Percentiles rank a stretch among this genome's conserved stretches.
These are phyloP conservation scores for Teratosphaeria nubilosa DNA, from an alignment of 2,329 filamentous ascomycete genomes.

Conservation along the genomic window DNA sequence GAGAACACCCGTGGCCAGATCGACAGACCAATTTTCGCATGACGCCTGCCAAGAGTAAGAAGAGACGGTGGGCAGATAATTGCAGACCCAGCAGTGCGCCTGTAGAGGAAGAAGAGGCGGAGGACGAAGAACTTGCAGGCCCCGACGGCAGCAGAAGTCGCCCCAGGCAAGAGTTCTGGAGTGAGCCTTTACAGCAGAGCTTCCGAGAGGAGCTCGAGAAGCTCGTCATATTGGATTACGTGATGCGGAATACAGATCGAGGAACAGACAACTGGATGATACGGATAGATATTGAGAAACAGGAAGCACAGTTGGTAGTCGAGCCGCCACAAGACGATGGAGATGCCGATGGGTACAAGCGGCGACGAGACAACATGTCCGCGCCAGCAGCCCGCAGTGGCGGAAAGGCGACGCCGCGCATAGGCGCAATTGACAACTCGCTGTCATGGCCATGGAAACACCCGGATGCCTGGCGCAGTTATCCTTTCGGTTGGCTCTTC, in stretches of 20 bases:
- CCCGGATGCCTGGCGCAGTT: slow-evolving; percentile 82
- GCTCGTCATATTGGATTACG: slow-evolving; percentile 93
- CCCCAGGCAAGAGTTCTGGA: slow-evolving; percentile 64
- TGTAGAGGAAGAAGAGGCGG: slow-evolving; percentile 39
- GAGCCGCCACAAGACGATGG: slow-evolving; percentile 54
- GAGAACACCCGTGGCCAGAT: slow-evolving; percentile 95
- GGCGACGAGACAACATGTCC: slow-evolving; percentile 72
- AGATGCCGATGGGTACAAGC: slow-evolving; percentile 20
- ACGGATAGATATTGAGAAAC: slow-evolving; percentile 76
- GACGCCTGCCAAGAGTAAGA: slow-evolving; percentile 55
- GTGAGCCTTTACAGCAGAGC: slow-evolving; percentile 73
- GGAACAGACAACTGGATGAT: slow-evolving; percentile 99
- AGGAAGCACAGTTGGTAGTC: slow-evolving; percentile 75
- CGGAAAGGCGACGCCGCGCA: slow-evolving; percentile 52
- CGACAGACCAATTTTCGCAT: slow-evolving; percentile 61
- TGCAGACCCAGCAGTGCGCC: slow-evolving; percentile 58
- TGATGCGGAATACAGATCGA: slow-evolving; percentile 97
- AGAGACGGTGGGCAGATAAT: slow-evolving; percentile 62
- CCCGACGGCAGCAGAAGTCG: slow-evolving; percentile 24
- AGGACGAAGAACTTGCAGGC: slow-evolving; percentile 15
- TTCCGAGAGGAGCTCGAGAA: slow-evolving; percentile 95
- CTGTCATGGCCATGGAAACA: slow-evolving; percentile 99
- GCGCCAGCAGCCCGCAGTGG: slow-evolving; percentile 38
- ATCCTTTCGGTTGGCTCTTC: slow-evolving; percentile 98
- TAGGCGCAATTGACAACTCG: slow-evolving; percentile 96